Base-by-base conservation (phyloP, 208 protist genomes). In the Leishmania braziliensis region DNA sequence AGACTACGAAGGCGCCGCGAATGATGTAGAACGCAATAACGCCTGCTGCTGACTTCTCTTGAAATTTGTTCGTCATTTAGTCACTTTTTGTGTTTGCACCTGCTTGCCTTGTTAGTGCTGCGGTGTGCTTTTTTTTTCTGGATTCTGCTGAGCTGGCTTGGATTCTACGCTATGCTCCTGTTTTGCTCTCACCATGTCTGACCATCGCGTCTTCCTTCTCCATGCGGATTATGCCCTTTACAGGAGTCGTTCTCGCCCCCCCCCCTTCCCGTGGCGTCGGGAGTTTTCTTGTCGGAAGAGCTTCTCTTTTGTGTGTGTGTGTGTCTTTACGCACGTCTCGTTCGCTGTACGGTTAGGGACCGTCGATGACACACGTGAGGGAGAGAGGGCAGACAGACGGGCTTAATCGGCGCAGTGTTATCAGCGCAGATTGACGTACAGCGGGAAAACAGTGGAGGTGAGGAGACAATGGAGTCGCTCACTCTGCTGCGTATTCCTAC, bases 111-210 rank as follows among this genome's bases (percentile, higher is more conserved):
- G 20, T 4, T 63, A 3, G 20, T 63, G 58, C 58, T 63, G 58
- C 58, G 58, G 58, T 58, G 4, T 3, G 33, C 0, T 75, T 73
- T 73, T 23, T 75, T 86, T 66, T 73, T 78, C 78, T 54, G 3
- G n/a, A 66, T 70, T 29, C 20, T 81, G 2, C 73, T 78, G n/a
- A 43, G 43, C 58, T 16, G n/a, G 5, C 75, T 70, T n/a, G 23
- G 36, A 10, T 82, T 54, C 23, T 43, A 71, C 39, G 23, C 76
- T 75, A n/a, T 83, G n/a, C 23, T 78, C 5, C 81, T 81, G 4
- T 39, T 78, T 74, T 65, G 48, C 5, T 75, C n/a, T 79, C 56
- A 72, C 36, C 63, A 48, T 51, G n/a, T 63, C 2, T 63, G 58
- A 50, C 14, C 33, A 53, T 71, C 33, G 62, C 56, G 14, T 54